phyloP scores from a whole-genome alignment of 106 monocot species.

The Xerophyta viscosa region DNA sequence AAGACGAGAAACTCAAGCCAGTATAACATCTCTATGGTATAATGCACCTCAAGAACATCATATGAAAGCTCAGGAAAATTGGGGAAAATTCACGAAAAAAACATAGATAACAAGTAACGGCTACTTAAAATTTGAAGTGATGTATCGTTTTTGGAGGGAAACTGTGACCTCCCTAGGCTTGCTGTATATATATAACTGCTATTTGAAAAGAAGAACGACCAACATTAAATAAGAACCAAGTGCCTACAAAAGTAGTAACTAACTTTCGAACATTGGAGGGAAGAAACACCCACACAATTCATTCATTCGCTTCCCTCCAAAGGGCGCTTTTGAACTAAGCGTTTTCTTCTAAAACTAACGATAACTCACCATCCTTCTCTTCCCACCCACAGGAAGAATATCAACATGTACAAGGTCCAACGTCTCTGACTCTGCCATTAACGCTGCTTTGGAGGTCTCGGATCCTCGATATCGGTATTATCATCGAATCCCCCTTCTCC shows the following conservation, averaged over 20 bases:
- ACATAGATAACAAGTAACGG: not conserved
- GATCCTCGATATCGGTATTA: constrained; percentile 33
- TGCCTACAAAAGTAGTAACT: constrained; percentile 17
- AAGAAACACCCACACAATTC: constrained; percentile 5
- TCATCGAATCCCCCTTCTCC: constrained; percentile 34
- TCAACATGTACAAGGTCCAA: too few species aligned
- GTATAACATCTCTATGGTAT: not conserved
- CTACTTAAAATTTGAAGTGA: constrained; percentile 8
- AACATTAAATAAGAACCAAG: constrained; percentile 12
- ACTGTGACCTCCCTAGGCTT: too few species aligned
- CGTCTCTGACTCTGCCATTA: not conserved
- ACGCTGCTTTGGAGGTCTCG: constrained; percentile 29
- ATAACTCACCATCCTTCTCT: constrained; percentile 16
- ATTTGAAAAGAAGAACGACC: constrained; percentile 32
- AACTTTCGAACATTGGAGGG: constrained; percentile 28
- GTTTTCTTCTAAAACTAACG: too few species aligned
- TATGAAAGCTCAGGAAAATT: not conserved
- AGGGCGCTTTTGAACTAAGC: not conserved
- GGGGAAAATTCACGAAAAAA: not conserved
- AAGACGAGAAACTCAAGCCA: not conserved
- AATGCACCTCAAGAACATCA: not conserved
- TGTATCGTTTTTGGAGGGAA: constrained; percentile 14
- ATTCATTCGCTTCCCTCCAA: constrained; percentile 14
- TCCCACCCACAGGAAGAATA: not conserved
- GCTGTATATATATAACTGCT: constrained; percentile 32